Evolutionary conservation across 2,329 filamentous ascomycete genomes (phyloP), one percentile per base, ranked within the genome.

Genomic region (Diaporthe vexans): DNA sequence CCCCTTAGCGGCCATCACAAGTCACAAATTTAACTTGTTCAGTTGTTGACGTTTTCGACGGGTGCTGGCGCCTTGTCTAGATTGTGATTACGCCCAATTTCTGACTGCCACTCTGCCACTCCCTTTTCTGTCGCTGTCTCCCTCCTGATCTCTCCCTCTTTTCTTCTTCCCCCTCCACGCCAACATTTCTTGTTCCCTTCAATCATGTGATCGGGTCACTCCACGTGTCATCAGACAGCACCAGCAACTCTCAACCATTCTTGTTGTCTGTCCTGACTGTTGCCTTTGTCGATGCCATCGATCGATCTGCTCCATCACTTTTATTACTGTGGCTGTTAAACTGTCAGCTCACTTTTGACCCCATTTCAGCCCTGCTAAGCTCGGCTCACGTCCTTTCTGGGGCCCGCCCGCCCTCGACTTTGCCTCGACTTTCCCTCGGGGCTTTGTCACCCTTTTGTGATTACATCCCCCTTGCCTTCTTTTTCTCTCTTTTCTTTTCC

Each of bases 151-250:
- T n/a, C 9, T 48, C 43, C 13, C 4, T 67, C 33, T 26, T 15
- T 33, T 40, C 19, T 52, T 54, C 5, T 15, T 9, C n/a, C 13
- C 48, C 19, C 11, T 29, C 26, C 48, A 33, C 13, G 10, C 33
- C 48, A 21, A 19, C 40, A 19, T 40, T 68, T 54, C 46, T 15
- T 40, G 48, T 54, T 40, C 26, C 63, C 33, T 37, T 68, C 63
- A 68, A 68, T 68, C 63, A 68, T 68, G 63, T 68, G 63, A 68
- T 68, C 9, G 7, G 7, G n/a, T 33, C 63, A 68, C 63, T 68
- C 63, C 63, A 68, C 63, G 63, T 68, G 63, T 68, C 63, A 68
- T 54, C 63, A 68, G 63, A 40, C 15, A 63, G n/a, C n/a, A n/a
- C n/a, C n/a, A n/a, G n/a, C n/a, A n/a, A n/a, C 40, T 17, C n/a